Base-by-base conservation (phyloP, 2,329 filamentous ascomycete genomes). In the Venturia oleaginea region DNA sequence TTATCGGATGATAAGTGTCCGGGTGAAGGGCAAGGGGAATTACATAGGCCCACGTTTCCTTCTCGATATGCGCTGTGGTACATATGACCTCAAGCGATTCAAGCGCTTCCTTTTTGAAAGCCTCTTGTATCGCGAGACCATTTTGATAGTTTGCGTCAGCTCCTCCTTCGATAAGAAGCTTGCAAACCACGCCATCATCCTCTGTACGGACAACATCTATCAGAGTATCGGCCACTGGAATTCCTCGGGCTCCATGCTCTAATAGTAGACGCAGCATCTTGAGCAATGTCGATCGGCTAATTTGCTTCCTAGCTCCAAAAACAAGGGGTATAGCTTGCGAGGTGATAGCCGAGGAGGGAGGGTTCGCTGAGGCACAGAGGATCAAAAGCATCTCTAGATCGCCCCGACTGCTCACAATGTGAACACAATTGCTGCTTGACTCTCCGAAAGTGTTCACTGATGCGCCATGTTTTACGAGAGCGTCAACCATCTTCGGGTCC, bases 91-190 rank as follows among this genome's bases (percentile, higher is more conserved):
- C 46, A 24, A 64, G 62, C 48, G 22, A 38, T 13, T 7, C 37
- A 11, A 10, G 27, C 19, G 17, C 27, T 19, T 59, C 32, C 8
- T 38, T 38, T 34, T 30, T 64, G 46, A 64, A 64, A 30, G 62
- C 62, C n/a, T 37, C 43, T 42, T 64, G 32, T 22, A 64, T 55
- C 15, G 51, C 62, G 27, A 38, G 43, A 32, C 62, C 62, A 24
- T 64, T 27, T 30, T 38, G 22, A 10, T 55, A 37, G n/a, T 64
- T 64, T 24, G 37, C 13, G 27, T 64, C 51, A n/a, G 62, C 62
- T 10, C 43, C 48, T 6, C 42, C 34, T 24, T 15, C n/a, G 1
- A 55, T 27, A 4, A 64, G 48, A 32, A 32, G 13, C 27, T 63
- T 24, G 62, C 34, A 38, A 30, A 64, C n/a, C 22, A 24, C 27